Evolutionary conservation across 208 protist genomes (phyloP).

Genomic region (Acanthamoeba healyi): DNA sequence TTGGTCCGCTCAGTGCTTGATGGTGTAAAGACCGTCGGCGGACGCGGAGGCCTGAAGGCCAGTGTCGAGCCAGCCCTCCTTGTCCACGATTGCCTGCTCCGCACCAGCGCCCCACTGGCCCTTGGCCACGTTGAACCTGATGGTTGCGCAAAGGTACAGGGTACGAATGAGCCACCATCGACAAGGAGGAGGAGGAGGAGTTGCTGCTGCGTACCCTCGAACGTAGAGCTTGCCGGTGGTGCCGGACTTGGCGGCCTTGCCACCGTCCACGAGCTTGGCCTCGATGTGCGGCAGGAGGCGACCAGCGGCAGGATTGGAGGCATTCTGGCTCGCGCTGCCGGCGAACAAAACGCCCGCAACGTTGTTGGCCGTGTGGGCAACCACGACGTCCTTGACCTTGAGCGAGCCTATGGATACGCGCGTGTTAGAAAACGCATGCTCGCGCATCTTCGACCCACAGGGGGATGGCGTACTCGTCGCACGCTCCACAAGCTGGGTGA

Average conservation of each 20-base stretch:
- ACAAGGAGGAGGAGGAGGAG: background rate
- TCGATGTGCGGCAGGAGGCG: background rate
- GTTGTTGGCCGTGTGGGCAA: slow-evolving; percentile 1
- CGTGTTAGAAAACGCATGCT: too few relatives aligned
- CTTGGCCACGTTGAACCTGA: slow-evolving; percentile 5
- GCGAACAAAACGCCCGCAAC: slow-evolving; percentile 9
- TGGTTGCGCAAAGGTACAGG: too few relatives aligned
- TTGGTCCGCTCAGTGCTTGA: too few relatives aligned
- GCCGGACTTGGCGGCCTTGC: slow-evolving; percentile 8
- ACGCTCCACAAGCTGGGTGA: background rate
- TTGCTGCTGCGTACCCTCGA: background rate
- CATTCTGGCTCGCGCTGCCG: background rate
- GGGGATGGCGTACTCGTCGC: background rate
- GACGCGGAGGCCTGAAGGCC: background rate
- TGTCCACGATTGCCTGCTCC: background rate
- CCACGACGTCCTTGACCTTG: background rate
- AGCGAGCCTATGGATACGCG: background rate
- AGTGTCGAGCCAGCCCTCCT: slow-evolving; percentile 39
- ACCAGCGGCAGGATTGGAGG: background rate
- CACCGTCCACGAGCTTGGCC: background rate
- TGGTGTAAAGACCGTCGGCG: background rate
- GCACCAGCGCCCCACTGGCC: background rate
- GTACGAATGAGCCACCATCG: background rate
- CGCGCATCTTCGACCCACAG: too few relatives aligned
- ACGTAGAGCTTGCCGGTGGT: background rate